phyloP scores from a whole-genome alignment of 2,329 filamentous ascomycete genomes.

The Gaeumannomyces sp. region DNA sequence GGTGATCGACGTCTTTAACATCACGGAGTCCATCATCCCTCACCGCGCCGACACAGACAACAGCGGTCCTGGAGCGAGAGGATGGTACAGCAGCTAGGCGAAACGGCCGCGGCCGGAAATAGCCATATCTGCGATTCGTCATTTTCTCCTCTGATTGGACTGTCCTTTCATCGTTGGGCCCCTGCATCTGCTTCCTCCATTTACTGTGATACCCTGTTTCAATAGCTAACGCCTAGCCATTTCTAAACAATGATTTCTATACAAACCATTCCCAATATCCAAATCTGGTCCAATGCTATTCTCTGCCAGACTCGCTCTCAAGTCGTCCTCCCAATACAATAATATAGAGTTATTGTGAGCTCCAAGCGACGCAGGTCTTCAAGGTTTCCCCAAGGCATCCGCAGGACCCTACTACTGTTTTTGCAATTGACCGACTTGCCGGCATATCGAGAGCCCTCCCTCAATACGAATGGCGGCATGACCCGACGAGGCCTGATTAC shows the following conservation, averaged over 20 bases:
- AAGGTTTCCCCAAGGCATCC: too few species aligned
- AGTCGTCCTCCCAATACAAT: too few species aligned
- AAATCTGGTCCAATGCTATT: background rate
- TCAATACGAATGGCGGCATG: too few species aligned
- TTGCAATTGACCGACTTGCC: too few species aligned
- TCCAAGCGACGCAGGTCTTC: background rate
- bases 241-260: background rate
- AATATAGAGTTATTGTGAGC: background rate
- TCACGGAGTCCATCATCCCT: slow-evolving; percentile 77
- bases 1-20: slow-evolving; percentile 68
- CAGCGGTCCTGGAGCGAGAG: slow-evolving; percentile 44
- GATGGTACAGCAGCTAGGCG: slow-evolving; percentile 8
- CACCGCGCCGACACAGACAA: slow-evolving; percentile 60
- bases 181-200: background rate
- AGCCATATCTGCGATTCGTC: background rate
- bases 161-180: too few species aligned
- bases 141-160: background rate
- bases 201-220: background rate
- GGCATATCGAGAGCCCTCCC: too few species aligned
- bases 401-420: too few species aligned
- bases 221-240: background rate
- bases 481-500: too few species aligned
- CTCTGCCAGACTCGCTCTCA: background rate
- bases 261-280: background rate
- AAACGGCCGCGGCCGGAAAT: background rate